phyloP scores from a whole-genome alignment of 1,139 yeast species.

The Pichiaceae sp. region DNA sequence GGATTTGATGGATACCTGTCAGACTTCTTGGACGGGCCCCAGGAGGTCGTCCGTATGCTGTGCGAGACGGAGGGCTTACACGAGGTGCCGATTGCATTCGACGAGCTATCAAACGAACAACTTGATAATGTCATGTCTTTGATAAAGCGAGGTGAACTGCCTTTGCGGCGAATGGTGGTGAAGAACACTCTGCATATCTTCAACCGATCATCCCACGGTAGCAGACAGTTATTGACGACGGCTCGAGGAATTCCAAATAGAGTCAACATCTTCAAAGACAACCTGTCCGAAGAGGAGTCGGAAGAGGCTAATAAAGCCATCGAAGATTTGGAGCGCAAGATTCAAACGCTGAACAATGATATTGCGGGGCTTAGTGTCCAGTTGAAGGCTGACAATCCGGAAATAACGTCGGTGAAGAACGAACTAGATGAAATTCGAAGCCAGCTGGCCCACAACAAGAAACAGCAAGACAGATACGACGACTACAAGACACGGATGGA shows the following conservation, averaged over 20 bases:
- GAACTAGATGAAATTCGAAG: neutral
- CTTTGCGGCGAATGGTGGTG: constrained; percentile 27
- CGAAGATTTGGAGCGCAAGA: constrained; percentile 7
- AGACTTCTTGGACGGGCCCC: constrained; percentile 71
- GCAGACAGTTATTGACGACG: constrained; percentile 34
- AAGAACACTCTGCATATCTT: constrained; percentile 48
- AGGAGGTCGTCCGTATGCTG: constrained; percentile 66
- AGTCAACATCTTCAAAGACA: constrained; percentile 30
- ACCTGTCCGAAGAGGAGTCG: constrained; percentile 28
- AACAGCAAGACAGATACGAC: constrained; percentile 5
- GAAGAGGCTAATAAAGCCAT: constrained; percentile 16
- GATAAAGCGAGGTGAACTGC: neutral
- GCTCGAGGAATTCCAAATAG: constrained; percentile 19
- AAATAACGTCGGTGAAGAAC: constrained; percentile 4
- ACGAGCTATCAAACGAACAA: constrained; percentile 33
- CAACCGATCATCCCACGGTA: constrained; percentile 51
- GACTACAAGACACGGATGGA: constrained; percentile 1
- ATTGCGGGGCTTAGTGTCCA: constrained; percentile 6
- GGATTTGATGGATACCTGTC: constrained; percentile 80
- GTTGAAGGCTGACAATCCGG: constrained; percentile 6
- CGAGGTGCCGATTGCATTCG: constrained; percentile 52
- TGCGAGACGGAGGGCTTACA: constrained; percentile 52
- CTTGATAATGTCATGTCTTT: constrained; percentile 22
- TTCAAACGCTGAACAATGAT: constrained; percentile 6
- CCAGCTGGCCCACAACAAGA: constrained; percentile 2